phyloP scores from a whole-genome alignment of 306 rosid species.

The Pachyrhizus erosus region DNA sequence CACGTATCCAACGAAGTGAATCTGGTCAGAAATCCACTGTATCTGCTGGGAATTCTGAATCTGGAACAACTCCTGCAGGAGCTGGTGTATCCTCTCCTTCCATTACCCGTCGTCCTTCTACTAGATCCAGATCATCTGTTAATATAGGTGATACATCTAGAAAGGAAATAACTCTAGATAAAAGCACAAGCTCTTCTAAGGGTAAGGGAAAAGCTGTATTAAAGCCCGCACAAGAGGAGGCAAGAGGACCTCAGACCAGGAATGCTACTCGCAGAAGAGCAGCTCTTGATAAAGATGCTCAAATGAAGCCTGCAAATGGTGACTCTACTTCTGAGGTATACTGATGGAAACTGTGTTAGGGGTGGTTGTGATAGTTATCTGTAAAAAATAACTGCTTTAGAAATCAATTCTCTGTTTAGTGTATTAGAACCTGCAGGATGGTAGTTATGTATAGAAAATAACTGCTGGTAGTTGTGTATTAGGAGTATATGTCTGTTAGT shows the following conservation, averaged over 20 bases:
- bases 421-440: neutral
- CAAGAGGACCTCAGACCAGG: conserved; percentile 93
- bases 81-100: conserved; percentile 79
- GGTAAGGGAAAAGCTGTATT: conserved; percentile 97
- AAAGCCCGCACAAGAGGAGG: conserved; percentile 85
- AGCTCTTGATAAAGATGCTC: conserved; percentile 85
- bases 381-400: neutral
- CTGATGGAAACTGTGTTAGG: neutral
- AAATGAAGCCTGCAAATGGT: conserved; percentile 72
- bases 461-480: neutral
- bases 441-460: neutral
- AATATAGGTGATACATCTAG: conserved; percentile 72
- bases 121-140: conserved; percentile 85
- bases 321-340: conserved; percentile 98
- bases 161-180: conserved; percentile 78
- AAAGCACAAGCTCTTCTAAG: conserved; percentile 81
- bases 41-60: conserved; percentile 82
- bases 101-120: conserved; percentile 77
- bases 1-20: conserved; percentile 88
- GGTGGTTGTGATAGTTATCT: neutral
- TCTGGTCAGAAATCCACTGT: conserved; percentile 75
- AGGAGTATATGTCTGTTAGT: neutral
- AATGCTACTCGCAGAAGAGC: conserved; percentile 88
- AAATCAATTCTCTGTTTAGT: neutral
- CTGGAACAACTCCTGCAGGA: conserved; percentile 75